phyloP scores from a whole-genome alignment of 2,329 filamentous ascomycete genomes.

The Lasiodiplodia citricola region DNA sequence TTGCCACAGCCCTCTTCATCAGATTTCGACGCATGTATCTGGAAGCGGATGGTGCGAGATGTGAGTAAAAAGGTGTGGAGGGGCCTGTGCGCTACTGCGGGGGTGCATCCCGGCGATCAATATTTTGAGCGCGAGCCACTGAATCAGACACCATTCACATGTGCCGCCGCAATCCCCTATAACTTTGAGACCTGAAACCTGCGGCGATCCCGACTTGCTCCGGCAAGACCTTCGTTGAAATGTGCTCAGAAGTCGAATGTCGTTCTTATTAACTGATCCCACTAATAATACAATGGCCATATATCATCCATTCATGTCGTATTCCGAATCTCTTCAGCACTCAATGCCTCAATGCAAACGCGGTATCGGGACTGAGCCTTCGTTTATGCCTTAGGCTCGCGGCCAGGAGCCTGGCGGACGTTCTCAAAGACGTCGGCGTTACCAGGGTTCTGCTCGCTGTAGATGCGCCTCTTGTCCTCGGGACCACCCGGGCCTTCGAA shows the following conservation, averaged over 20 bases:
- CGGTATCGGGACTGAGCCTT: not conserved
- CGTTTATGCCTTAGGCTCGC: not conserved
- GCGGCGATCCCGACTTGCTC: not conserved
- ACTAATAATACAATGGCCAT: slow-evolving; percentile 15
- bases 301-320: not conserved
- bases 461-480: slow-evolving; percentile 48
- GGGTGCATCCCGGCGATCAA: slow-evolving; percentile 12
- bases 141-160: not conserved
- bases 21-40: not conserved
- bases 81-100: slow-evolving; percentile 2
- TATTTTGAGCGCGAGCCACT: not conserved
- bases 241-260: not conserved
- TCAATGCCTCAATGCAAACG: not conserved
- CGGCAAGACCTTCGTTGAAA: not conserved
- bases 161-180: not conserved
- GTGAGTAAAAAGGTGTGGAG: not conserved
- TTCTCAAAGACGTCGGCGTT: slow-evolving; percentile 49
- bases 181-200: not conserved
- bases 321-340: not conserved
- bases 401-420: slow-evolving; percentile 38
- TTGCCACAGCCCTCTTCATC: not conserved
- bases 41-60: not conserved
- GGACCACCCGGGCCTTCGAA: slow-evolving; percentile 57
- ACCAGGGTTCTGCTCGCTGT: slow-evolving; percentile 45
- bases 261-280: not conserved